These are phyloP conservation scores for Abrus precatorius DNA, from an alignment of 306 rosid genomes.

Conservation along the genomic window DNA sequence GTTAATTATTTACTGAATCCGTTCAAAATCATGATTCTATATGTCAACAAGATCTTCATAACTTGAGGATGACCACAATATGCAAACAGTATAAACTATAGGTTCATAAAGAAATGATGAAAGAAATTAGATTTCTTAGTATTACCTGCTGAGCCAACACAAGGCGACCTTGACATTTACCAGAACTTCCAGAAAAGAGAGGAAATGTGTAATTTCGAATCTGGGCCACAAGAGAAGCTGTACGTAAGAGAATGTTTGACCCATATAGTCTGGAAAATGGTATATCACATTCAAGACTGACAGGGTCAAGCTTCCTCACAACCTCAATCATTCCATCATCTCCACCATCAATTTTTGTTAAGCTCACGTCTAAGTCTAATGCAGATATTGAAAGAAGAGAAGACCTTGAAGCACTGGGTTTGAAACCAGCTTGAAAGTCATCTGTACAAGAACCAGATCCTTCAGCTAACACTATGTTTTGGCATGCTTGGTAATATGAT, in stretches of 20 bases:
- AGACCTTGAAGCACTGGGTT: slow-evolving; percentile 74
- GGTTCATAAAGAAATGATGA: slow-evolving; percentile 32
- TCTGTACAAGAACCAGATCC: slow-evolving; percentile 89
- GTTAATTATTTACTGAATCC: slow-evolving; percentile 7
- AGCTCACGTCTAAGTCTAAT: slow-evolving; percentile 69
- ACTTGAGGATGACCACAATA: neutral
- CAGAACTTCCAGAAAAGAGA: slow-evolving; percentile 76
- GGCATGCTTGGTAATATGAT: slow-evolving; percentile 87
- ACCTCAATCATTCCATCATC: slow-evolving; percentile 88
- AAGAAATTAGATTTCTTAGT: slow-evolving; percentile 35
- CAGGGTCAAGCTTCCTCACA: slow-evolving; percentile 82
- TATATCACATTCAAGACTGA: slow-evolving; percentile 67
- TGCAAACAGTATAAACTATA: slow-evolving; percentile 33
- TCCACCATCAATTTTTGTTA: slow-evolving; percentile 88
- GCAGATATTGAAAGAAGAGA: slow-evolving; percentile 75
- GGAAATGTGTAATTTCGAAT: slow-evolving; percentile 85
- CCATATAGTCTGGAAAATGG: slow-evolving; percentile 94
- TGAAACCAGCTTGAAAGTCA: slow-evolving; percentile 93
- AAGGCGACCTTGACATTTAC: slow-evolving; percentile 82
- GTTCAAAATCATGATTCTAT: slow-evolving; percentile 6
- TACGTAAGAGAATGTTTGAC: slow-evolving; percentile 71
- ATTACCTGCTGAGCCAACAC: slow-evolving; percentile 97
- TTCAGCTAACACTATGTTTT: slow-evolving; percentile 64
- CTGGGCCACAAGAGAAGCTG: slow-evolving; percentile 68
- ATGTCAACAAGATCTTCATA: slow-evolving; percentile 9